A percentile compares a stretch with the other conserved stretches of the same genome.
phyloP scores from a whole-genome alignment of 768 basidiomycete genomes.

The Leccinum subtestaceum region DNA sequence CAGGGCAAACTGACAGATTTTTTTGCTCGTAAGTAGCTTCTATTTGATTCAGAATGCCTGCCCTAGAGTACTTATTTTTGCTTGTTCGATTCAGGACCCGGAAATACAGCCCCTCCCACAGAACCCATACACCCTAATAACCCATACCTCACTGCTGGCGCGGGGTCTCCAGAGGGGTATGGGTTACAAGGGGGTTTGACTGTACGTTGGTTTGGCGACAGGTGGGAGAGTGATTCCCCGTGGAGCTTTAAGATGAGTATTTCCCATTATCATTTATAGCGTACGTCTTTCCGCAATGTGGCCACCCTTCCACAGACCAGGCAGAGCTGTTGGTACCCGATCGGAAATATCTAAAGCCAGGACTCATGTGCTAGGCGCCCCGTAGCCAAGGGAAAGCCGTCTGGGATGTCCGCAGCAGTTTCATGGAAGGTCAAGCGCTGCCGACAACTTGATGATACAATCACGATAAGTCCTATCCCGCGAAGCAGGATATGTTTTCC shows the following conservation, averaged over 20 bases:
- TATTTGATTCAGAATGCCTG: no score
- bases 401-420: neutral
- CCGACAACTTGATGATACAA: neutral
- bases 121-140: no score
- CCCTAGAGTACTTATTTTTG: no score
- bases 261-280: neutral
- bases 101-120: no score
- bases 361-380: neutral
- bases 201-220: neutral
- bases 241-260: neutral
- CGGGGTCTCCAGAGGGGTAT: no score
- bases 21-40: no score
- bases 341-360: neutral
- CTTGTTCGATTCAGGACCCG: no score
- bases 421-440: neutral
- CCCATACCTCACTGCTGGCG: no score
- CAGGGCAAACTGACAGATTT: no score
- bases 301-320: conserved; percentile 8
- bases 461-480: neutral
- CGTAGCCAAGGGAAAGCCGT: neutral
- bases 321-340: conserved; percentile 8
- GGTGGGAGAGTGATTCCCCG: neutral
- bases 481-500: neutral
- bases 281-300: conserved; percentile 6
- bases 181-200: no score